These are phyloP conservation scores for Chaetomiaceae sp. DNA, from an alignment of 2,329 filamentous ascomycete genomes.

Conservation along the genomic window DNA sequence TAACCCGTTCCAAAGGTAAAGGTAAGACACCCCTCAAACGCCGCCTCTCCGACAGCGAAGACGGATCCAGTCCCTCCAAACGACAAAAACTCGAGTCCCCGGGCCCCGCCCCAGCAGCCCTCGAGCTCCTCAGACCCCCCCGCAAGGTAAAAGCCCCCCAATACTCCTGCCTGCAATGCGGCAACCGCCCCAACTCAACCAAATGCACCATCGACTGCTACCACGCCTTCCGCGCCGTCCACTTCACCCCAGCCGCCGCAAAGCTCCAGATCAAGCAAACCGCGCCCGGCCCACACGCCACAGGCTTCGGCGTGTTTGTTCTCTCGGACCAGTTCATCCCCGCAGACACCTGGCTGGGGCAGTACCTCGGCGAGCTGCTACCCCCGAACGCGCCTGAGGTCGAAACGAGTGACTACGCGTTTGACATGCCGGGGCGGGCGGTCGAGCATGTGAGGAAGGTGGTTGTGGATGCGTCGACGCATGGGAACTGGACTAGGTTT, in stretches of 20 bases:
- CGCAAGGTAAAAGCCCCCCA: background rate
- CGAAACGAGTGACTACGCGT: conserved; percentile 2
- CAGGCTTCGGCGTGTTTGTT: conserved; percentile 13
- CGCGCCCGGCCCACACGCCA: background rate
- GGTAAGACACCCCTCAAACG: background rate
- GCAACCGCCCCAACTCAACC: background rate
- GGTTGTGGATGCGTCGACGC: conserved; percentile 8
- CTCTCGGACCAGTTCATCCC: background rate
- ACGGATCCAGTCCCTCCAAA: background rate
- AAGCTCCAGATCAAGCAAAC: conserved; percentile 12
- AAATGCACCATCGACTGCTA: conserved; percentile 5
- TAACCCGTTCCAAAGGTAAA: no score
- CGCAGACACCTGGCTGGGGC: conserved; percentile 7
- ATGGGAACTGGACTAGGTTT: conserved; percentile 26
- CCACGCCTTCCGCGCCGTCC: background rate
- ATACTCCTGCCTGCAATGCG: background rate
- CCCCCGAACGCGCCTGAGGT: background rate
- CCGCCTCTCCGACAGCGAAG: background rate
- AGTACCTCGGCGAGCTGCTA: conserved; percentile 16
- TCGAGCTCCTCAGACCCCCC: background rate
- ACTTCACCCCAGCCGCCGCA: background rate
- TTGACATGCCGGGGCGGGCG: background rate
- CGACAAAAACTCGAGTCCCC: background rate
- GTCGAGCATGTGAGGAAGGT: background rate
- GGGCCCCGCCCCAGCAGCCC: background rate